Evolutionary conservation across 495 filamentous ascomycete species (phyloP), one percentile per base, ranked within the genome.

Genomic region (Neurospora africana): DNA sequence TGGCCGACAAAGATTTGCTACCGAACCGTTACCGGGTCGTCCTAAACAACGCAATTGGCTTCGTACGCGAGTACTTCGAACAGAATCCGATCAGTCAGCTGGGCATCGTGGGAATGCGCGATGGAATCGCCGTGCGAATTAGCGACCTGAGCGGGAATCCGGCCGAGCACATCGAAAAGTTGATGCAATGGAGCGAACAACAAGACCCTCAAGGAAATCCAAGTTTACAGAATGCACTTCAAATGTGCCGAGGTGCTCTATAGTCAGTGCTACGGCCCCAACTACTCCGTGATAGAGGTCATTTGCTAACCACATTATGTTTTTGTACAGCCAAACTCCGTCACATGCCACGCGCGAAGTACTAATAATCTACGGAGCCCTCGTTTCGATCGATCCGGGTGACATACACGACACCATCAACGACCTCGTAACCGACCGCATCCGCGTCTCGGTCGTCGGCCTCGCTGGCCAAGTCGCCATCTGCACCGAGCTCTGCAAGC

Each of bases 21-120:
- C 95, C 95, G 7, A 97, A 88, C 23, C 88, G 95, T 39, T 93
- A 95, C 79, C 86, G 93, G 53, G 86, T 97, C 43, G 90, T 90
- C 10, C 86, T 98, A 72, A 90, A 90, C 75, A 96, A 94, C 83
- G 92, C 94, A 65, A 87, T 91, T 73, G 91, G 92, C 72, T 98
- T 97, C 79, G 91, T 98, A 43, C 87, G 89, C 65, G 96, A 98
- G 75, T 99, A 93, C 82, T 99, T 98, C 79, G 95, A 98, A 80
- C 95, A 99, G 80, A 99, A 99, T 73, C 95, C 95, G n/a, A 98
- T 99, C 79, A 95, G 93, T 37, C 96, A 99, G 78, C 85, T 99
- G 43, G 93, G 91, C 17, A 89, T 98, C 30, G 83, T 99, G 47
- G 95, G 92, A 67, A 94, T 97, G 89, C 89, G 91, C 58, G 96